Base-by-base conservation (phyloP, 225 moss, liverwort and hornwort genomes). In the Anthoceros angustus region DNA sequence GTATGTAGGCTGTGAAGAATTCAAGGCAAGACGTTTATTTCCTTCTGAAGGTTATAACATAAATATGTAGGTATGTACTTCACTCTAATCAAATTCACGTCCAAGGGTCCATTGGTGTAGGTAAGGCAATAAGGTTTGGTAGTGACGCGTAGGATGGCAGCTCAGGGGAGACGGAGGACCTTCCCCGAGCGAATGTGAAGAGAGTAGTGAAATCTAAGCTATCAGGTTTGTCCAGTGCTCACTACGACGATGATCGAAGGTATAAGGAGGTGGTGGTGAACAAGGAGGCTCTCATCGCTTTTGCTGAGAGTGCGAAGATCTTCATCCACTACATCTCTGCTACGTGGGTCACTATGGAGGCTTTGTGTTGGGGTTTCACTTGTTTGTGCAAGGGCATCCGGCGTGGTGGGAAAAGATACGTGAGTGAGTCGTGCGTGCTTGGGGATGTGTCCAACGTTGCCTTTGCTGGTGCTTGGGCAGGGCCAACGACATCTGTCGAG, bases 141-240 rank as follows among this genome's bases (percentile, higher is more conserved):
- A 32, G 32, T 32, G 32, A 32, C 32, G 32, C 32, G 32, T 4
- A 32, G n/a, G 32, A 55, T 55, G 55, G 55, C 55, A 55, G 69
- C 65, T 61, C 73, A 66, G 73, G 76, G 26, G 83, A 84, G 63
- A 76, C 74, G 11, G 93, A 94, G 79, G 90, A 86, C 74, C 66
- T 94, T 67, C 94, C 90, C 66, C 90, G 81, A 62, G 90, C 94
- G 20, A 94, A 83, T 78, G 94, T 94, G 83, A 90, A 86, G 83
- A 84, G 94, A 15, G 80, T 90, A 50, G 86, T 90, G 76, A 94
- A 88, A 73, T 75, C 79, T 39, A 94, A 88, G 76, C 78, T 94
- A 72, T 74, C 86, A 82, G 94, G 86, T 70, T 74, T 88, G 8
- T 72, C 85, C 40, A 67, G 71, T 23, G 78, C 61, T 63, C 84